Evolutionary conservation across 306 rosid genomes (phyloP), one percentile per base, ranked within the genome.

Genomic region (Morella rubra): DNA sequence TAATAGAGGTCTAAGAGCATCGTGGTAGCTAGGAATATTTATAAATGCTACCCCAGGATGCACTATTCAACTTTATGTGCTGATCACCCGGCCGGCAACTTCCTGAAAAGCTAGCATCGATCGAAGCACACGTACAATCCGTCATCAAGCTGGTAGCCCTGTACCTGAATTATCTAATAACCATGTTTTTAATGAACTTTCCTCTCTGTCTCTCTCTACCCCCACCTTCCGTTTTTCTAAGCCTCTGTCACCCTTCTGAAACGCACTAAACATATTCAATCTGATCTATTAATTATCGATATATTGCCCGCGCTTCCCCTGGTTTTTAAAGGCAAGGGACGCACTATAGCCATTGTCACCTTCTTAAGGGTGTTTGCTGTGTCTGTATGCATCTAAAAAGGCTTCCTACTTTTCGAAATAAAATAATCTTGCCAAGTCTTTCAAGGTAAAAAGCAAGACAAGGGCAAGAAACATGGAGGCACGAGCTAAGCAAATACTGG

Each of bases 381-480:
- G 22, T 55, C 56, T 69, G 49, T 32, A 19, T 73, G 66, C 11
- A 78, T 69, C 81, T 74, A 64, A 60, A 82, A 76, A 68, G 86
- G 41, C 62, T 79, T 66, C 78, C 79, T 47, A 69, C 85, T 74
- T 87, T 81, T 76, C 24, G 60, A 53, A 24, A 54, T 20, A 78
- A 70, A 77, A 83, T 55, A 83, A 75, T 67, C 50, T 42, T 58
- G 62, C 44, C 4, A 81, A 71, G 73, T 46, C 79, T 86, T 77
- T 81, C 85, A 40, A 73, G 83, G 73, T 67, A 51, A 84, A 85
- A 79, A 20, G 24, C 53, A 14, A 73, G 55, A 56, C 40, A 64
- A 77, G 70, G 64, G 76, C 67, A 69, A 70, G 85, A 82, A 89
- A 83, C 88, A 84, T 82, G 79, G 90, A 72, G 71, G 81, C 86